These are phyloP conservation scores for sorghum (Sorghum bicolor) DNA, from an alignment of 176 grass and related monocot genomes.

Conservation along the genomic window DNA sequence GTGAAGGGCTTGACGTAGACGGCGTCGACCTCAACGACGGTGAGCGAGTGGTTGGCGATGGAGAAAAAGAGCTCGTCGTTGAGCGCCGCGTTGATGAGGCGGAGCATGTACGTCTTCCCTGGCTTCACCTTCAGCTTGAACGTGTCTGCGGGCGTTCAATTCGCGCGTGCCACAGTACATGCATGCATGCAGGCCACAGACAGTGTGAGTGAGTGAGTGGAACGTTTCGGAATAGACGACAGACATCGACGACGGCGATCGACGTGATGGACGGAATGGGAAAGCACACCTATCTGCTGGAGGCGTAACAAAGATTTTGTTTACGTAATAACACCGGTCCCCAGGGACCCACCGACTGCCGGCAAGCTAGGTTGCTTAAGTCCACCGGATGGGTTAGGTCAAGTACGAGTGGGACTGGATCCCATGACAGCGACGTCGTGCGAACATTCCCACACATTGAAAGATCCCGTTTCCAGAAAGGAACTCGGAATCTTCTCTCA, in stretches of 20 bases:
- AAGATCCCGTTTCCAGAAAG: conserved; percentile 29
- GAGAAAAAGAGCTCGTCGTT: conserved; percentile 81
- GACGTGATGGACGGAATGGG: not conserved
- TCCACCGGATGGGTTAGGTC: conserved; percentile 37
- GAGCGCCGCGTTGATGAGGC: conserved; percentile 68
- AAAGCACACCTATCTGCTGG: conserved; percentile 9
- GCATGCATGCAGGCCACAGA: not conserved
- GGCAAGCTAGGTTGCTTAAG: not conserved
- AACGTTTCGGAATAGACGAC: not conserved
- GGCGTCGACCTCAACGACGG: conserved; percentile 68
- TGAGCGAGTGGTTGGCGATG: conserved; percentile 61
- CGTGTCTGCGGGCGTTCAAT: conserved; percentile 38
- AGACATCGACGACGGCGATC: not conserved
- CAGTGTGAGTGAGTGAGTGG: not conserved
- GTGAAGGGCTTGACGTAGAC: conserved; percentile 63
- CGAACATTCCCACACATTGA: conserved; percentile 4
- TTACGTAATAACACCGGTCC: not conserved
- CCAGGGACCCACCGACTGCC: not conserved
- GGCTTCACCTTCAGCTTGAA: conserved; percentile 61
- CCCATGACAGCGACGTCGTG: not conserved
- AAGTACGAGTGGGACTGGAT: not conserved
- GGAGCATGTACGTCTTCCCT: conserved; percentile 61
- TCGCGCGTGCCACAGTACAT: not conserved
- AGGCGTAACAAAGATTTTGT: conserved; percentile 7
- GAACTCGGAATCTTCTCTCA: conserved; percentile 15